Evolutionary conservation across 2,329 filamentous ascomycete genomes (phyloP), one percentile per base, ranked within the genome.

Genomic region (Calonectria hawksworthii): DNA sequence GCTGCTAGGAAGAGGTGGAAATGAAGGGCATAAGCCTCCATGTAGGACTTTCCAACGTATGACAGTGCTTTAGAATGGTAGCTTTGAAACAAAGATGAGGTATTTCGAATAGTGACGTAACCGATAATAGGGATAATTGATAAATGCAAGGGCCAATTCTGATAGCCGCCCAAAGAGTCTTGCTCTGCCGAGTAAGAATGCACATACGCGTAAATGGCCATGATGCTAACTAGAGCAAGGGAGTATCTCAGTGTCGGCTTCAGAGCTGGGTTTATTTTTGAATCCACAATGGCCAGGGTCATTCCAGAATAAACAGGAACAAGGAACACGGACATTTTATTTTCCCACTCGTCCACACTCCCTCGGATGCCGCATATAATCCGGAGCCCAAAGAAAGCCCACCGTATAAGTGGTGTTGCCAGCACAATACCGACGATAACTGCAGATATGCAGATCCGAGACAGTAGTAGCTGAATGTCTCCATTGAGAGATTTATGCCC

Each of bases 1-100:
- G 88, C 90, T 1, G 90, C 90, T 11, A 93, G 87, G 86, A 90
- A 91, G 64, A 92, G 86, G 78, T 94, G 92, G 80, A 89, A 89
- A 72, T 93, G 90, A 52, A 93, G 84, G 0, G 91, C 86, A 74
- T 90, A 92, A 1, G 90, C 88, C 81, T 93, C 92, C 2, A 92
- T 86, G 0, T 90, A 90, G 74, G 88, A 89, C 5, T 85, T 85
- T 1, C 92, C 92, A 0, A 93, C 82, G 84, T 87, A 90, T 0
- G 89, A 88, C 66, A 85, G 83, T 16, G 85, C 86, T 21, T 88
- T 84, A 14, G 90, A 82, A 23, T 81, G 77, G 70, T 75, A 79
- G 16, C 75, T 77, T 0, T 77, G 76, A 0, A 78, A 75, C 1
- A 68, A 30, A 0, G 69, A 64, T 7, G 78, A 75, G 50, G 81